These are phyloP conservation scores for Tylopilus vinaceipallidus DNA, from an alignment of 768 basidiomycete species.

Conservation along the genomic window DNA sequence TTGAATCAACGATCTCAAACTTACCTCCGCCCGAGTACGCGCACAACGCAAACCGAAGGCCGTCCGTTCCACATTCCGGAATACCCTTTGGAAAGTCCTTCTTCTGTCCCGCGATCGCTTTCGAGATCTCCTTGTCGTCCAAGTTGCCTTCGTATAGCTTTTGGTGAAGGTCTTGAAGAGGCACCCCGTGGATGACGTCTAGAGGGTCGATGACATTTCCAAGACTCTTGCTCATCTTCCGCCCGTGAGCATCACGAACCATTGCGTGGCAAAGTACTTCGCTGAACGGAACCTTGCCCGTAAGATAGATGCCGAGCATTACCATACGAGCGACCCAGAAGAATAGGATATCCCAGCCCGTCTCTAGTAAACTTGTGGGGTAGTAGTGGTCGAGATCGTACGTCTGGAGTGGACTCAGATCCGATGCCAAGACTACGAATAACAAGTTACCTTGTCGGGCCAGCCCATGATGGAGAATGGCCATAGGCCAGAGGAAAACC, in stretches of 20 bases:
- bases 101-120: conserved; percentile 95
- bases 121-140: conserved; percentile 87
- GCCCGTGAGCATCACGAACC: conserved; percentile 97
- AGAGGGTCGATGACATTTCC: conserved; percentile 98
- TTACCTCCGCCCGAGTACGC: conserved; percentile 89
- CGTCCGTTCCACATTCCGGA: conserved; percentile 97
- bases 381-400: conserved; percentile 79
- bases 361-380: conserved; percentile 89
- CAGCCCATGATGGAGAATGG: conserved; percentile 97
- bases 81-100: conserved; percentile 99
- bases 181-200: conserved; percentile 86
- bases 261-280: conserved; percentile 98
- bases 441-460: conserved; percentile 74
- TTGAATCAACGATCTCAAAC: conserved; percentile 5
- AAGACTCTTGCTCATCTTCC: conserved; percentile 98
- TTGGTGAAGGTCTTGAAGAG: conserved; percentile 76
- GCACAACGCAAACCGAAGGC: conserved; percentile 90
- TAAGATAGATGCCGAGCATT: conserved; percentile 85
- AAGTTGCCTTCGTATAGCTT: conserved; percentile 90
- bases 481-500: conserved; percentile 98
- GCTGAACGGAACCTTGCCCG: conserved; percentile 87
- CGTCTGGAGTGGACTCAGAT: conserved; percentile 49
- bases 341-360: conserved; percentile 99
- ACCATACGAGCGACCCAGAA: conserved; percentile 99
- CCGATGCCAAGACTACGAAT: background rate